These are phyloP conservation scores for Backusella mclennaniae DNA, from an alignment of 192 early-diverging fungal genomes.

Conservation along the genomic window DNA sequence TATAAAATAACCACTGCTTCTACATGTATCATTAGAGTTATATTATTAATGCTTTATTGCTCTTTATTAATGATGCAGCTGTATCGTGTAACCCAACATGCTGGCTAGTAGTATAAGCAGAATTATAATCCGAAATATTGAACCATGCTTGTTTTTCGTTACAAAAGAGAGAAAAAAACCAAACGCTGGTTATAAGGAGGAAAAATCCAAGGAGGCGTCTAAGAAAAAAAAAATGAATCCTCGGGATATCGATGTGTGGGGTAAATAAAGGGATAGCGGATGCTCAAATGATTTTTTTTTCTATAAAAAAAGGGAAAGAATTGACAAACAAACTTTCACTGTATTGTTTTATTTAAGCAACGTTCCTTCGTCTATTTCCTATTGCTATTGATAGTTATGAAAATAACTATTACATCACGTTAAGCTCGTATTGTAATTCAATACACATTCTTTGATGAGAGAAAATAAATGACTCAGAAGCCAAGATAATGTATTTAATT, in stretches of 20 bases:
- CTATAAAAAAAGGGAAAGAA: too few species aligned
- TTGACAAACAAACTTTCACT: neutral
- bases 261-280: neutral
- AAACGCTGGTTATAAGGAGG: neutral
- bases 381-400: neutral
- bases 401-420: neutral
- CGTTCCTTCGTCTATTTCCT: neutral
- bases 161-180: neutral
- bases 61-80: too few species aligned
- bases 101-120: neutral
- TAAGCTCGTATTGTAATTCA: neutral
- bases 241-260: neutral
- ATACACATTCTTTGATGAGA: neutral
- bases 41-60: too few species aligned
- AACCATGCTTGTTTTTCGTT: neutral
- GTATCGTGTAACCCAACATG: too few species aligned
- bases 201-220: neutral
- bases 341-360: neutral
- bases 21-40: too few species aligned
- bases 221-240: neutral
- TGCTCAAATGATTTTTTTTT: neutral
- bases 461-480: neutral
- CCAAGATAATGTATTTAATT: neutral
- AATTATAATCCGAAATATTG: neutral
- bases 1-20: too few species aligned